These are phyloP conservation scores for Stylonectria norvegica DNA, from an alignment of 2,329 filamentous ascomycete genomes.

Conservation along the genomic window DNA sequence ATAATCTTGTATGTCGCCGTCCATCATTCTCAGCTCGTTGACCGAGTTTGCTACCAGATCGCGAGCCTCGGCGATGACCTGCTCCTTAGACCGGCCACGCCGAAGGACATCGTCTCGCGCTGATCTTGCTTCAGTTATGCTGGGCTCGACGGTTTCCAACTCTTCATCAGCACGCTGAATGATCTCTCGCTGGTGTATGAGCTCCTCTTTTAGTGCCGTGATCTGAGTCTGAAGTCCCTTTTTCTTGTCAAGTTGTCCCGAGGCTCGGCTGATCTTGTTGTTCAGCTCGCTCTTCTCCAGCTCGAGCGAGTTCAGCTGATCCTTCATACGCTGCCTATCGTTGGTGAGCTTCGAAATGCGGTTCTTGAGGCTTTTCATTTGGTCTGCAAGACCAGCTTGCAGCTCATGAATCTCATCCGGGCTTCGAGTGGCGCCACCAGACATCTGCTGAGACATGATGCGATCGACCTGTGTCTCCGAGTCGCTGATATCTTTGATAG, in stretches of 20 bases:
- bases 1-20: slow-evolving; percentile 77
- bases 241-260: slow-evolving; percentile 79
- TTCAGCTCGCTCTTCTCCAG: slow-evolving; percentile 72
- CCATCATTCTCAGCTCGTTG: slow-evolving; percentile 71
- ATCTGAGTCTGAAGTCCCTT: slow-evolving; percentile 66
- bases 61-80: slow-evolving; percentile 66
- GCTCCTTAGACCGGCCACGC: slow-evolving; percentile 69
- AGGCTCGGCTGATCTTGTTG: slow-evolving; percentile 67
- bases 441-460: slow-evolving; percentile 71
- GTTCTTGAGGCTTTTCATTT: slow-evolving; percentile 61
- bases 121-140: slow-evolving; percentile 71
- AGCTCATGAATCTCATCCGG: slow-evolving; percentile 82
- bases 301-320: slow-evolving; percentile 67
- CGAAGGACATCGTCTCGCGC: slow-evolving; percentile 74
- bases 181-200: slow-evolving; percentile 62
- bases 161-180: slow-evolving; percentile 70
- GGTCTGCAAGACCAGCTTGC: slow-evolving; percentile 63
- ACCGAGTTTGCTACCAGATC: slow-evolving; percentile 70
- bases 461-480: slow-evolving; percentile 71
- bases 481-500: slow-evolving; percentile 66
- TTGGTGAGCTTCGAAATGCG: slow-evolving; percentile 61
- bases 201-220: slow-evolving; percentile 67
- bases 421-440: slow-evolving; percentile 61
- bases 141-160: slow-evolving; percentile 69
- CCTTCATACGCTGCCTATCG: slow-evolving; percentile 70